Base-by-base conservation (phyloP, 768 basidiomycete genomes). In the Leccinum subtestaceum region DNA sequence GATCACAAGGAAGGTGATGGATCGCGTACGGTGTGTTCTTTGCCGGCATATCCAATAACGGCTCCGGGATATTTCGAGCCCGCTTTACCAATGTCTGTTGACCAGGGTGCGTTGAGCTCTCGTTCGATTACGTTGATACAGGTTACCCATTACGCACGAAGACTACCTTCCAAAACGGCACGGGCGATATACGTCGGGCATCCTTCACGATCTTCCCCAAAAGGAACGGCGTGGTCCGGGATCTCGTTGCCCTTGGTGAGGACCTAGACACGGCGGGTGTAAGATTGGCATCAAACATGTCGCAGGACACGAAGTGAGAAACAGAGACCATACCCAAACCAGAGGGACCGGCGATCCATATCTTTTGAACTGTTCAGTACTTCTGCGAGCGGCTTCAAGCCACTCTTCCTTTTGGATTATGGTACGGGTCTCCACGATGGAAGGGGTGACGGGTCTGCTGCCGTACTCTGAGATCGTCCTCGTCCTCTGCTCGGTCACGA, bases 21-120 rank as follows among this genome's bases (percentile, higher is more conserved):
- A 11, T 48, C 23, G 29, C 67, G 31, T 62, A 76, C 75, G 2
- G 67, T 63, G 55, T 66, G 68, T 49, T 76, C 75, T 52, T 65
- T 75, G 5, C 76, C 76, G n/a, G 70, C 70, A 53, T 62, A 76
- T 23, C 68, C 65, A 19, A 77, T 69, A 3, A 66, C 56, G 0
- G 73, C 75, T 17, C 75, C 75, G 19, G 65, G 3, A n/a, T 64
- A 67, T 29, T 76, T 71, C 23, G 63, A 53, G 5, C 70, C 65
- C 52, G 74, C 72, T 61, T 72, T 76, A 7, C 75, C 75, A 11
- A 77, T 61, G 25, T 76, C 76, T 76, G 40, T 43, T n/a, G n/a
- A 43, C 5, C 40, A 5, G 40, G n/a, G 10, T 19, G n/a, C 4
- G n/a, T 19, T 43, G 40, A 43, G n/a, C 10, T 43, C n/a, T 43